These are phyloP conservation scores for Epicoccum nigrum DNA, from an alignment of 2,329 filamentous ascomycete genomes.

Conservation along the genomic window DNA sequence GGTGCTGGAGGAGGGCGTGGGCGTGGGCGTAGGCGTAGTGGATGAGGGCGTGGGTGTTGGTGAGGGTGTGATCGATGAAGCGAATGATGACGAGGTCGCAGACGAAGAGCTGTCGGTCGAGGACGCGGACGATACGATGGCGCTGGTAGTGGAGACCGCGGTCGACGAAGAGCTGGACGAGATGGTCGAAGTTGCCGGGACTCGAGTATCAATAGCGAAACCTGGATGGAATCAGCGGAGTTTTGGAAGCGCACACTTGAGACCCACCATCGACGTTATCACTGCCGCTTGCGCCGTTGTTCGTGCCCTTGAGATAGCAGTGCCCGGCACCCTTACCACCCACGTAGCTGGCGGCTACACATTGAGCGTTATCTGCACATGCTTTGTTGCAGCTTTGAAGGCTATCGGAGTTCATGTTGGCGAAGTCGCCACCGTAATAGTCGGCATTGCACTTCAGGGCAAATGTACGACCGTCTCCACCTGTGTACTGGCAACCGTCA, in stretches of 20 bases:
- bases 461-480: neutral
- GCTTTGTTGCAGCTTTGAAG: neutral
- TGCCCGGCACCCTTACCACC: neutral
- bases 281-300: neutral
- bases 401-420: neutral
- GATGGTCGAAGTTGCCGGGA: neutral
- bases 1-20: neutral
- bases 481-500: neutral
- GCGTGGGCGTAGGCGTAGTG: neutral
- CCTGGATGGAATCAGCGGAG: neutral
- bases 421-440: conserved; percentile 3
- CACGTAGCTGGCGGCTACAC: conserved; percentile 1
- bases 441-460: neutral
- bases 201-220: neutral
- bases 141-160: neutral
- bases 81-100: neutral
- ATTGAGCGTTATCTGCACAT: neutral
- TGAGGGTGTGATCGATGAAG: neutral
- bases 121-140: neutral
- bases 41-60: neutral
- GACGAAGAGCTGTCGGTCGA: neutral
- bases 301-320: conserved; percentile 8
- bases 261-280: conserved; percentile 1
- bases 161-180: neutral
- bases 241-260: neutral